Evolutionary conservation across 352 stramenopile species (phyloP).

Genomic region (Sclerospora graminicola): DNA sequence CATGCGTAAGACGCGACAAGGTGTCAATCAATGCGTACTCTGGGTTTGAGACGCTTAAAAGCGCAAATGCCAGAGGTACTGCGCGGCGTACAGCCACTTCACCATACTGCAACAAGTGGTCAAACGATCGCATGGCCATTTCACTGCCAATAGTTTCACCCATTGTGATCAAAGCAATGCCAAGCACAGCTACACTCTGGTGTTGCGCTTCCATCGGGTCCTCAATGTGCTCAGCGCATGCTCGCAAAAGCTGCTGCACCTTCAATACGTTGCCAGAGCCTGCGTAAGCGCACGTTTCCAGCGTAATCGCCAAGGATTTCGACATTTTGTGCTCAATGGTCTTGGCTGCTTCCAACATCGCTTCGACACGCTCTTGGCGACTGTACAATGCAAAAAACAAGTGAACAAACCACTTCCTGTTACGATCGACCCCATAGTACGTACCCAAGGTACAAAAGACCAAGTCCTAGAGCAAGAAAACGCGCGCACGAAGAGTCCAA

Average conservation of each 20-base stretch:
- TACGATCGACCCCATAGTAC: conserved; percentile 18
- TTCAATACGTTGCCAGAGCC: conserved; percentile 98
- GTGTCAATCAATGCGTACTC: conserved; percentile 95
- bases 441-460: conserved; percentile 95
- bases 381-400: conserved; percentile 19
- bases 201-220: conserved; percentile 69
- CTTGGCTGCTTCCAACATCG: conserved; percentile 96
- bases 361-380: conserved; percentile 92
- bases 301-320: conserved; percentile 93
- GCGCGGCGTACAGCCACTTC: conserved; percentile 95
- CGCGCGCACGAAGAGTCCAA: conserved; percentile 93
- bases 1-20: conserved; percentile 96
- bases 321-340: conserved; percentile 97
- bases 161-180: conserved; percentile 97
- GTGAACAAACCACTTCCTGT: conserved; percentile 70
- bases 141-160: conserved; percentile 95
- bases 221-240: conserved; percentile 95
- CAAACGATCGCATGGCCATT: conserved; percentile 98
- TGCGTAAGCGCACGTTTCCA: conserved; percentile 98
- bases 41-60: conserved; percentile 96
- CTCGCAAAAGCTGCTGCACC: conserved; percentile 96
- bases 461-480: conserved; percentile 96
- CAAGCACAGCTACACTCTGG: conserved; percentile 93
- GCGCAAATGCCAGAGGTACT: conserved; percentile 93
- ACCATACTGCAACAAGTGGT: conserved; percentile 99